These are phyloP conservation scores for Starmerella tilneyi DNA, from an alignment of 805 yeast genomes.

Conservation along the genomic window DNA sequence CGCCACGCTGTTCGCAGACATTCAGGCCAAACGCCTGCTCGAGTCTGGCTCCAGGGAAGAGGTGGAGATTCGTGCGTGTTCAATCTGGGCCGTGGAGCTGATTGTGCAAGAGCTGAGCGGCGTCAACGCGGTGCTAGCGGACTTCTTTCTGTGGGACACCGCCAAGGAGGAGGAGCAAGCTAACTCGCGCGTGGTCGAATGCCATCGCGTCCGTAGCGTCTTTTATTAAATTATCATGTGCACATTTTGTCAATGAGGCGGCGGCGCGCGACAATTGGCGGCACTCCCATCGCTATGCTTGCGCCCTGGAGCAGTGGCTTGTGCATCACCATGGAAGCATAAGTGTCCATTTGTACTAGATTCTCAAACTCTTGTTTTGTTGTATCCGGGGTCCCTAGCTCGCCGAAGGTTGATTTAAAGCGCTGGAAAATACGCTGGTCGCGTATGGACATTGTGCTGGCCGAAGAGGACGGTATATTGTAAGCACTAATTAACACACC, in stretches of 20 bases:
- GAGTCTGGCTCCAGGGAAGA: conserved; percentile 31
- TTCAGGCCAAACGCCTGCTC: conserved; percentile 24
- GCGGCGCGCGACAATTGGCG: conserved; percentile 13
- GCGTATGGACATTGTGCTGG: not conserved
- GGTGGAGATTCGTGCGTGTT: conserved; percentile 36
- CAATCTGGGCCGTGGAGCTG: conserved; percentile 36
- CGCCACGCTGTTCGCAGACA: conserved; percentile 20
- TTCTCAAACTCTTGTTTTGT: conserved; percentile 18
- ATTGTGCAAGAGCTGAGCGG: conserved; percentile 25
- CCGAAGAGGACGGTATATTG: not conserved
- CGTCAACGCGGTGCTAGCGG: conserved; percentile 35
- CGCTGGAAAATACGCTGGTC: conserved; percentile 4
- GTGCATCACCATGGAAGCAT: conserved; percentile 19
- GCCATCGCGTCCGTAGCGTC: conserved; percentile 34
- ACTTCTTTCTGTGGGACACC: conserved; percentile 39
- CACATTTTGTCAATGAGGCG: conserved; percentile 22
- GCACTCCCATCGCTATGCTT: conserved; percentile 17
- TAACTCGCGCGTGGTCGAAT: conserved; percentile 27
- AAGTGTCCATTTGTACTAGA: conserved; percentile 18
- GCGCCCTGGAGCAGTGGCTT: conserved; percentile 18
- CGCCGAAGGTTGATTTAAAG: conserved; percentile 7
- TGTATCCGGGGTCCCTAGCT: conserved; percentile 20
- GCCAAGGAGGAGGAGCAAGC: conserved; percentile 33
- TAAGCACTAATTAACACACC: not conserved
- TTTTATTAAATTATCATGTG: conserved; percentile 26